Base-by-base conservation (phyloP, 768 basidiomycete genomes). In the Albatrellus ellisii region DNA sequence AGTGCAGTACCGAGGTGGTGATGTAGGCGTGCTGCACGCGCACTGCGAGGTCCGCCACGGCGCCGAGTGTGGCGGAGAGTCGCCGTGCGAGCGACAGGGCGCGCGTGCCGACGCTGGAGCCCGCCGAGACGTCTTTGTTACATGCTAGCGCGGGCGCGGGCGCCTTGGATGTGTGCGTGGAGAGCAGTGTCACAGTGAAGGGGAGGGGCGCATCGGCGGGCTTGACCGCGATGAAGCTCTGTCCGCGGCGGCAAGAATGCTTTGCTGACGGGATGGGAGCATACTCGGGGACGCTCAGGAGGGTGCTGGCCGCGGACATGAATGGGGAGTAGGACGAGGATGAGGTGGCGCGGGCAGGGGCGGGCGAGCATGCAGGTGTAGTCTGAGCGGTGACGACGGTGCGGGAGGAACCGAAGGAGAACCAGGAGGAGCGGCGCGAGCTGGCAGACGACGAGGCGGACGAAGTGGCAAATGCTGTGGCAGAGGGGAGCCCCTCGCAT, bases 21-120 rank as follows among this genome's bases (percentile, higher is more conserved):
- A 78, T 66, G 48, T 77, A 79, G 26, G 69, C 73, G 15, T 61
- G 63, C 55, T 80, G 77, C 50, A 80, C 62, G 9, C 68, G 68
- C 45, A 66, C 67, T 6, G 77, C 78, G 0, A 71, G 68, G 44
- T 66, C 67, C 6, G 75, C 78, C 0, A 71, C 59, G 51, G 67
- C 69, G 31, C 44, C 45, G 29, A 49, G 48, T 0, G 50, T 26
- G 46, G 49, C 40, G 33, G 42, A 38, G 36, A 51, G 29, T 37
- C 29, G 34, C 37, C 36, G 15, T 39, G 54, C 35, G 38, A 37
- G 34, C 36, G 41, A 35, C n/a, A n/a, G n/a, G n/a, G n/a, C n/a
- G n/a, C n/a, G n/a, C n/a, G n/a, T n/a, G n/a, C n/a, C n/a, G 33
- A 47, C 28, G 38, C 46, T 33, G 25, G 50, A 36, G 43, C 33